Evolutionary conservation across 2,329 filamentous ascomycete genomes (phyloP).

Genomic region (Sporothrix luriei): DNA sequence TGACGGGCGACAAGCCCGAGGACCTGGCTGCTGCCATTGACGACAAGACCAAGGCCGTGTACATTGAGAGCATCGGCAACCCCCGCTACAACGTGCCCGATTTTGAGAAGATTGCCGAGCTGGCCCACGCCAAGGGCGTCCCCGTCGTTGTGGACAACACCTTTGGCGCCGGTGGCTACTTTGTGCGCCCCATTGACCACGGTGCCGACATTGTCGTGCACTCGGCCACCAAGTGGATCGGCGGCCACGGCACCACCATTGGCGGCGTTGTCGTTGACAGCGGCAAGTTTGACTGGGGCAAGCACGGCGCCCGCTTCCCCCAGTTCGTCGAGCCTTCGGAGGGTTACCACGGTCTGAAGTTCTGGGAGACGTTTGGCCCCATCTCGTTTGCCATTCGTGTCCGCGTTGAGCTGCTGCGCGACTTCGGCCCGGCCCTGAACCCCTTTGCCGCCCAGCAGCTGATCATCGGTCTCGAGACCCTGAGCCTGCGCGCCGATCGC

Average conservation of each 20-base stretch:
- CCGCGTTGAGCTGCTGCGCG: slow-evolving; percentile 86
- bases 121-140: slow-evolving; percentile 70
- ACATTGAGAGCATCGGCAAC: slow-evolving; percentile 91
- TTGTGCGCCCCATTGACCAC: slow-evolving; percentile 80
- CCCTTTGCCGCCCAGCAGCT: slow-evolving; percentile 94
- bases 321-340: slow-evolving; percentile 87
- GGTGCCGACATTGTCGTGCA: slow-evolving; percentile 93
- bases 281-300: slow-evolving; percentile 93
- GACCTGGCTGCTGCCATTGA: slow-evolving; percentile 84
- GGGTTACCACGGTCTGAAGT: slow-evolving; percentile 90
- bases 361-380: slow-evolving; percentile 87
- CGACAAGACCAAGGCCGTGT: slow-evolving; percentile 89
- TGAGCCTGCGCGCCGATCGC: slow-evolving; percentile 81
- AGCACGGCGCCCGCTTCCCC: slow-evolving; percentile 80
- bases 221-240: slow-evolving; percentile 96
- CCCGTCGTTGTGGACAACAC: slow-evolving; percentile 85
- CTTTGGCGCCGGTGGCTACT: slow-evolving; percentile 91
- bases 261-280: slow-evolving; percentile 83
- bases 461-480: slow-evolving; percentile 83
- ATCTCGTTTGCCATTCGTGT: slow-evolving; percentile 82
- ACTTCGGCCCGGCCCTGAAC: slow-evolving; percentile 80
- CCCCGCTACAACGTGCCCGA: slow-evolving; percentile 92
- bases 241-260: slow-evolving; percentile 90
- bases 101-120: slow-evolving; percentile 80
- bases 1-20: slow-evolving; percentile 75